Conservation (phyloP, 1,139 yeast species). For the Candida pseudocylindracea region DNA sequence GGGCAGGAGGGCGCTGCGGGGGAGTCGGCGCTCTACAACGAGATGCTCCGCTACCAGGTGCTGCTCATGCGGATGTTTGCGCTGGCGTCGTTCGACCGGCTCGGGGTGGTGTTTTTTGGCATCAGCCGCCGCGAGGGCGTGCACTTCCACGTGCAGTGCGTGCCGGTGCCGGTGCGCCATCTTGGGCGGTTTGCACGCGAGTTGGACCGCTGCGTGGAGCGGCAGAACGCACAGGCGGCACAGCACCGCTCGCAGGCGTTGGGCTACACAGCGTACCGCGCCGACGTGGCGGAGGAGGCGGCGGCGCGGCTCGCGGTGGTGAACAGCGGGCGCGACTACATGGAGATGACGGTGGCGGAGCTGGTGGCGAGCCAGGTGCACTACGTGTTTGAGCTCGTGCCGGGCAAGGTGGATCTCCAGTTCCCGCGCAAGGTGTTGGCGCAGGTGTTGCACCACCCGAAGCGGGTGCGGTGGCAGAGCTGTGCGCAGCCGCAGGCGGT, state of each 20-base stretch:
- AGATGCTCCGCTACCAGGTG: constrained; percentile 15
- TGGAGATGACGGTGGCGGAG: constrained; percentile 10
- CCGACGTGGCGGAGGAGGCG: not conserved
- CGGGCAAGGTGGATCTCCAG: constrained; percentile 33
- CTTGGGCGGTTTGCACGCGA: too few species aligned
- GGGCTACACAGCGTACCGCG: not conserved
- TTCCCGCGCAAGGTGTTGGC: constrained; percentile 66
- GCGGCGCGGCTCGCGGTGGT: constrained; percentile 4
- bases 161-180: constrained; percentile 23
- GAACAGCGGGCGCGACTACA: constrained; percentile 11
- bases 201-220: not conserved
- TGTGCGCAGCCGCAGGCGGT: constrained; percentile 36
- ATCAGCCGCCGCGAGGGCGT: constrained; percentile 31
- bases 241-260: constrained; percentile 1
- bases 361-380: constrained; percentile 3
- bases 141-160: constrained; percentile 42
- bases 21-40: constrained; percentile 7
- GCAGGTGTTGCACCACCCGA: constrained; percentile 28
- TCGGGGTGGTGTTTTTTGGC: constrained; percentile 31
- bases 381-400: constrained; percentile 9
- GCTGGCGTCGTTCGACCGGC: constrained; percentile 6
- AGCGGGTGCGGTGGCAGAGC: constrained; percentile 50
- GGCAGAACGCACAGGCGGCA: too few species aligned
- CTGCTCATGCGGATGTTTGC: constrained; percentile 23
- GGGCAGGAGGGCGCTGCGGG: constrained; percentile 4